Base-by-base conservation (phyloP, 208 protist genomes). In the Phytomonas serpens region DNA sequence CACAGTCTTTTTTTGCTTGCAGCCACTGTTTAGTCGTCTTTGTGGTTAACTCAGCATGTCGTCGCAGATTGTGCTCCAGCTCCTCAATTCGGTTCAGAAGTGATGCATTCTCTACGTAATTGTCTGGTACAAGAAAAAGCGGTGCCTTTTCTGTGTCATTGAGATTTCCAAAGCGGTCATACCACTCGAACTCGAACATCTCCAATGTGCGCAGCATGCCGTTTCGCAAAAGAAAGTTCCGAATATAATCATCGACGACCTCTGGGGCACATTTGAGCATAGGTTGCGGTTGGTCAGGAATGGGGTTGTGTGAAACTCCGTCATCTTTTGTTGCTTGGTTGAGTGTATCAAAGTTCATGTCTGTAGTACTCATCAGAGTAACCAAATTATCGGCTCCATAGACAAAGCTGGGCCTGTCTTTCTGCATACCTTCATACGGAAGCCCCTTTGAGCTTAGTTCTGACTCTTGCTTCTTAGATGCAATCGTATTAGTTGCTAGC, bases 201-300 rank as follows among this genome's bases (percentile, higher is more conserved):
- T 94, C 85, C 71, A 98, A 78, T 27, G 90, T 97, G 23, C 76
- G 67, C 33, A 73, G 77, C 86, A 98, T 88, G 37, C 81, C 81
- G 61, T 94, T 84, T 40, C 92, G 85, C 4, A 93, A 64, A 31
- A 98, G 81, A 72, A 97, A 98, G 75, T 98, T 98, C 2, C 93
- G 83, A 61, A 98, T 80, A 74, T 94, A 98, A 80, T 98, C 94
- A 64, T 97, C 91, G 61, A 93, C 90, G 31, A 96, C 92, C 76
- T 97, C 93, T n/a, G 94, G 94, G 38, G 94, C 76, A 36, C 87
- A 90, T 69, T 91, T 85, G 16, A 98, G 77, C 62, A 89, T 73
- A n/a, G 90, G 81, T 42, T 84, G 97, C 27, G 94, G 86, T 23
- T 57, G 19, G 27, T 57, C 47, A 4, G 47, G 47, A 19, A 57